Conservation (phyloP, 1,284 basidiomycete species). For the Ganoderma sinense region DNA sequence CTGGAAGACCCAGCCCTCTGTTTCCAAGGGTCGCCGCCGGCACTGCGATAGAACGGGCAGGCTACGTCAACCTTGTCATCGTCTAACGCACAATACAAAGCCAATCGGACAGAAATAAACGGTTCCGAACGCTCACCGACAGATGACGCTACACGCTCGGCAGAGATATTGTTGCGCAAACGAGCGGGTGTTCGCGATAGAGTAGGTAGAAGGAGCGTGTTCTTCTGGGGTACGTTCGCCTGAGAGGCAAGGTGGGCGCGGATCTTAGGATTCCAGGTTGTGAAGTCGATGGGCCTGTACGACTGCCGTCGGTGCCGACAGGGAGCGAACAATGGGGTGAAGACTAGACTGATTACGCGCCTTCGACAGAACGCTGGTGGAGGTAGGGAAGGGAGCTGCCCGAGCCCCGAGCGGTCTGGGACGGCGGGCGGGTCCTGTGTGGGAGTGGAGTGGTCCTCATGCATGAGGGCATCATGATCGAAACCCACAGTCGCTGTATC, state of each 20-base stretch:
- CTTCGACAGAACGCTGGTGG: not conserved
- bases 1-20: not conserved
- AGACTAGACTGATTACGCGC: not conserved
- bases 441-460: not conserved
- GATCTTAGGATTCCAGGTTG: not conserved
- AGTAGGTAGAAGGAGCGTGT: not conserved
- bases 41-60: not conserved
- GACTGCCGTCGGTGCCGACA: not conserved
- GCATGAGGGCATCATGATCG: not conserved
- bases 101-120: not conserved
- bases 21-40: not conserved
- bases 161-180: too few species aligned
- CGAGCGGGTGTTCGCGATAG: not conserved
- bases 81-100: not conserved
- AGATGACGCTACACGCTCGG: too few species aligned
- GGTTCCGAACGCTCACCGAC: not conserved
- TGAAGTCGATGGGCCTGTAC: not conserved
- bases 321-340: not conserved
- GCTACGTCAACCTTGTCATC: not conserved
- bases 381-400: not conserved
- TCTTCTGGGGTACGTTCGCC: not conserved
- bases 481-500: not conserved
- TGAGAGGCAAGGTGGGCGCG: not conserved
- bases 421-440: not conserved
- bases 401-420: not conserved